phyloP scores from a whole-genome alignment of 2,329 filamentous ascomycete species.

The Epichloe brachyelytri region DNA sequence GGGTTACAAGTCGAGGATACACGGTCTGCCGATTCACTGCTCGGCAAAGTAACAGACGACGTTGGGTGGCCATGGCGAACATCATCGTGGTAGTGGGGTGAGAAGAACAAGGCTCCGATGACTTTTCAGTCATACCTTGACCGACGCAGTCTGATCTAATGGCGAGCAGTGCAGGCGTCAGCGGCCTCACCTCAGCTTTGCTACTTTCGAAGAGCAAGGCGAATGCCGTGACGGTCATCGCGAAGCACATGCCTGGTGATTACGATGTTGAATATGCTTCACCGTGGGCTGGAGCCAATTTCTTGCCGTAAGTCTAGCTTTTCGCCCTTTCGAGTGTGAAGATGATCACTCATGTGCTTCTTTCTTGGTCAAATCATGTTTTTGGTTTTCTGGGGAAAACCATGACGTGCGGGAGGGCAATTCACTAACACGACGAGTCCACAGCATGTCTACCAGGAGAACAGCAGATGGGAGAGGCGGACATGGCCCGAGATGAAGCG shows the following conservation, averaged over 20 bases:
- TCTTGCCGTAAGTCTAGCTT: conserved; percentile 47
- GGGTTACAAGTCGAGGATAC: no score
- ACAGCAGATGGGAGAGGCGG: conserved; percentile 45
- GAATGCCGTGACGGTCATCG: conserved; percentile 52
- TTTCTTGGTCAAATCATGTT: background rate
- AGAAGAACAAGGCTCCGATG: conserved; percentile 6
- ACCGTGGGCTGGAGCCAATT: conserved; percentile 79
- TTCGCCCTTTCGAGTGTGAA: background rate
- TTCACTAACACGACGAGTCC: background rate
- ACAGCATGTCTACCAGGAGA: conserved; percentile 30
- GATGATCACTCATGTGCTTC: no score
- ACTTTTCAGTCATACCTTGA: background rate
- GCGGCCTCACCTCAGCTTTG: conserved; percentile 37
- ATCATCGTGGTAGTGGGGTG: conserved; percentile 18
- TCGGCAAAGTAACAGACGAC: background rate
- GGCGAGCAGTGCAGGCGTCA: conserved; percentile 32
- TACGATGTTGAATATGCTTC: conserved; percentile 86
- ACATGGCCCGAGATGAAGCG: conserved; percentile 52
- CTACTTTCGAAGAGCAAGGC: conserved; percentile 31
- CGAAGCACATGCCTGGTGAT: conserved; percentile 89
- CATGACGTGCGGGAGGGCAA: background rate
- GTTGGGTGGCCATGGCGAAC: background rate
- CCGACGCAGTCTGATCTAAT: background rate
- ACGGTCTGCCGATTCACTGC: background rate
- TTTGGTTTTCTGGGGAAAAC: background rate